Conservation (phyloP, 305 asterid species). For the Rubia occidens region DNA sequence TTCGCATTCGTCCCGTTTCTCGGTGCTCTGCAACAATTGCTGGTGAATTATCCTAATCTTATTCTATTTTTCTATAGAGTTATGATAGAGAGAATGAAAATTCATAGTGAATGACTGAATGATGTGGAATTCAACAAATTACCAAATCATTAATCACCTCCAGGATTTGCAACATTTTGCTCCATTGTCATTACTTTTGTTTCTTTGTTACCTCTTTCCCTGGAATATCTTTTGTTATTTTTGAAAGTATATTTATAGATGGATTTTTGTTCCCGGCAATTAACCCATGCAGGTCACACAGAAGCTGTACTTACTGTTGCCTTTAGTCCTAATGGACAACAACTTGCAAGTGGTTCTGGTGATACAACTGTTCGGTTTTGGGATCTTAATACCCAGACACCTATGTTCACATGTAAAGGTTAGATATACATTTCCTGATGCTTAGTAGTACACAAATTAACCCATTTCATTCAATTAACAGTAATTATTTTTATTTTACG, state of each 20-base stretch:
- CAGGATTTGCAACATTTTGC: neutral
- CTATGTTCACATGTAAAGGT: conserved; percentile 84
- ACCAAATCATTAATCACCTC: too few species aligned
- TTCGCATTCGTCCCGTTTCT: conserved; percentile 84
- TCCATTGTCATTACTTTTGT: neutral
- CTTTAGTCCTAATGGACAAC: conserved; percentile 90
- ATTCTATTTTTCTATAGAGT: neutral
- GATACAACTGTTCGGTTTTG: conserved; percentile 92
- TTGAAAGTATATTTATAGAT: neutral
- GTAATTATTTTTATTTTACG: neutral
- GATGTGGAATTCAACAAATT: too few species aligned
- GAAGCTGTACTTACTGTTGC: conserved; percentile 96
- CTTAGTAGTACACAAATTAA: neutral
- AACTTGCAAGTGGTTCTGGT: conserved; percentile 96
- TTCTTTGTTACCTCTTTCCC: neutral
- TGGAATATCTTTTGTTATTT: neutral
- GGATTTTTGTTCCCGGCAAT: neutral
- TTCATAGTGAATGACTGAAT: too few species aligned
- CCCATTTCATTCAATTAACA: neutral
- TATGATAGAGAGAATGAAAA: too few species aligned
- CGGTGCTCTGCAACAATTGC: conserved; percentile 90
- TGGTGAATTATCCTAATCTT: conserved; percentile 28
- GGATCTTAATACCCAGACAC: conserved; percentile 93
- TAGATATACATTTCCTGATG: conserved; percentile 23
- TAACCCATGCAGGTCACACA: conserved; percentile 47